These are phyloP conservation scores for Cutaneotrichosporon spelunceum DNA, from an alignment of 1,284 basidiomycete species.

Conservation along the genomic window DNA sequence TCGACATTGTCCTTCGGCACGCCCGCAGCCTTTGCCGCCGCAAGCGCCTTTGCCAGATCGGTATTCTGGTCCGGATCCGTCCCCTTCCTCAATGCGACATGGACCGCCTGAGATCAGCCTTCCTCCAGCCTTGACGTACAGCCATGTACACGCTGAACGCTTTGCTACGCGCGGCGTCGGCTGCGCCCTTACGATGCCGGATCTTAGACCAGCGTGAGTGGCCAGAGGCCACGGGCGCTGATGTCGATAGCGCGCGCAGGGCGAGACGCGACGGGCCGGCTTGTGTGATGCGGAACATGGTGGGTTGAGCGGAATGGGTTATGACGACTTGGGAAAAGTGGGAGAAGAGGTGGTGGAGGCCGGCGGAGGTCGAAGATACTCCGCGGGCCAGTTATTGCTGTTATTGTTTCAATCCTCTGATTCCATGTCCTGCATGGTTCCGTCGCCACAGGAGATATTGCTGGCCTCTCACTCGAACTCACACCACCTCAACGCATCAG, in stretches of 20 bases:
- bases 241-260: slow-evolving; percentile 14
- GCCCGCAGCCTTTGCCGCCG: slow-evolving; percentile 62
- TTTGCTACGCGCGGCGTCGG: slow-evolving; percentile 64
- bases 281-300: neutral
- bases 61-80: slow-evolving; percentile 65
- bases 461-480: too few relatives aligned
- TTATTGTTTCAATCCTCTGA: too few relatives aligned
- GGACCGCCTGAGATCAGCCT: slow-evolving; percentile 61
- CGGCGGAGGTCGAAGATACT: neutral
- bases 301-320: neutral
- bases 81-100: slow-evolving; percentile 63
- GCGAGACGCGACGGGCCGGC: neutral
- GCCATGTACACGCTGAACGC: slow-evolving; percentile 61
- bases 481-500: too few relatives aligned
- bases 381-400: neutral
- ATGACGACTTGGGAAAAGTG: neutral
- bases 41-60: slow-evolving; percentile 61
- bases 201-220: slow-evolving; percentile 73
- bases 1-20: slow-evolving; percentile 76
- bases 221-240: slow-evolving; percentile 25
- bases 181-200: slow-evolving; percentile 71
- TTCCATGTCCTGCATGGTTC: too few relatives aligned
- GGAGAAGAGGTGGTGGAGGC: neutral
- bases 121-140: slow-evolving; percentile 52
- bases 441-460: too few relatives aligned